Evolutionary conservation across 2,329 filamentous ascomycete genomes (phyloP), one percentile per base, ranked within the genome.

Genomic region (Xylariales sp.): DNA sequence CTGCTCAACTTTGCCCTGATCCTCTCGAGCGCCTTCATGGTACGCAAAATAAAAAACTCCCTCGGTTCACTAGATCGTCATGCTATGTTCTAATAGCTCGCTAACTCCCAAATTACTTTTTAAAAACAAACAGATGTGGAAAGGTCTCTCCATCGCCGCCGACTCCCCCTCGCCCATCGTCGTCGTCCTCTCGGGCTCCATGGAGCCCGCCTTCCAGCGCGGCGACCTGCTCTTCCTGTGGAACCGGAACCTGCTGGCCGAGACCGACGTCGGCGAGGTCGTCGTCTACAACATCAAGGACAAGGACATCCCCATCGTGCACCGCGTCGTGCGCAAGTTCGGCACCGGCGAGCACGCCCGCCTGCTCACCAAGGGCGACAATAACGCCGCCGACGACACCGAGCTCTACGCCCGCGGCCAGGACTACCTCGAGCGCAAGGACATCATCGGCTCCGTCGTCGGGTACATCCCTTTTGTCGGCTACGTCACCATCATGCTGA

Each of bases 291-390:
- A 95, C 57, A 85, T 95, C 38, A 78, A 81, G 60, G 89, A 84
- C 41, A 98, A 97, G 72, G 87, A 95, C 49, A 97, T 98, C 47
- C 93, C 93, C 20, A 98, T 98, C 63, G 93, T 98, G 49, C 93
- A 98, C 68, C 74, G 93, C 35, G 77, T 97, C 8, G 85, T 97
- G 38, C 78, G 90, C 65, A 81, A 80, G 57, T 83, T 82, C 57
- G 79, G 80, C 16, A 53, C 54, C 20, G 78, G 78, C 69, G 76
- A 55, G 41, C 61, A 71, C 35, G 77, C 78, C n/a, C 71, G 88
- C 56, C 78, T 98, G 15, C 77, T 98, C 40, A 98, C 93, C 23
- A 98, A 98, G 67, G 93, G 93, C 49, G 93, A 98, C 67, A 98
- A 97, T 72, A 98, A 98, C 60, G 65, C 80, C 6, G 86, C 88